These are phyloP conservation scores for Fusarium austroafricanum DNA, from an alignment of 2,329 filamentous ascomycete species.

Conservation along the genomic window DNA sequence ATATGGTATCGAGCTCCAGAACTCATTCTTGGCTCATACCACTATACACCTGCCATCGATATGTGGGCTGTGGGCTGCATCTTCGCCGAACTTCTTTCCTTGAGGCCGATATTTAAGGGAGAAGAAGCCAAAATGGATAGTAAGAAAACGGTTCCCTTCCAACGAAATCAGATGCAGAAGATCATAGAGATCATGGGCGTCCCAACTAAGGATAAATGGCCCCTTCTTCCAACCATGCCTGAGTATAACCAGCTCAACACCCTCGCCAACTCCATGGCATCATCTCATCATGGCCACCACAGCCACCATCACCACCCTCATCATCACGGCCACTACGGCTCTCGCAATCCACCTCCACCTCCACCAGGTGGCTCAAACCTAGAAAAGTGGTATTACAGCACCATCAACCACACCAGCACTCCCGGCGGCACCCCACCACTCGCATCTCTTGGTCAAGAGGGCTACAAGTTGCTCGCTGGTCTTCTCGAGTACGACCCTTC, in stretches of 20 bases:
- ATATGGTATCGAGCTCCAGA: constrained; percentile 99
- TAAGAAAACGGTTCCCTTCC: constrained; percentile 97
- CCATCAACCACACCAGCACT: constrained; percentile 68
- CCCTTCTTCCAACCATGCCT: constrained; percentile 83
- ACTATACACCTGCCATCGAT: constrained; percentile 97
- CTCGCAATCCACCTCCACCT: constrained; percentile 54
- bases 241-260: constrained; percentile 80
- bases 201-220: constrained; percentile 90
- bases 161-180: constrained; percentile 98
- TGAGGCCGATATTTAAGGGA: constrained; percentile 96
- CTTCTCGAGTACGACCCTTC: constrained; percentile 94
- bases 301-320: constrained; percentile 60
- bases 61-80: constrained; percentile 99
- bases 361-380: constrained; percentile 62
- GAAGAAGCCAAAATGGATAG: constrained; percentile 99
- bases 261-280: constrained; percentile 62
- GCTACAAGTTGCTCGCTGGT: constrained; percentile 82
- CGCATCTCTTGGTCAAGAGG: constrained; percentile 77
- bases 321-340: constrained; percentile 54
- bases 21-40: constrained; percentile 88
- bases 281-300: constrained; percentile 56
- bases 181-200: constrained; percentile 97
- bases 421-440: constrained; percentile 53
- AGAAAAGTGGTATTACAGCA: constrained; percentile 84
- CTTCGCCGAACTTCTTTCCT: constrained; percentile 90